Base-by-base conservation (phyloP, 257 asterid species). In the Perilla frutescens region DNA sequence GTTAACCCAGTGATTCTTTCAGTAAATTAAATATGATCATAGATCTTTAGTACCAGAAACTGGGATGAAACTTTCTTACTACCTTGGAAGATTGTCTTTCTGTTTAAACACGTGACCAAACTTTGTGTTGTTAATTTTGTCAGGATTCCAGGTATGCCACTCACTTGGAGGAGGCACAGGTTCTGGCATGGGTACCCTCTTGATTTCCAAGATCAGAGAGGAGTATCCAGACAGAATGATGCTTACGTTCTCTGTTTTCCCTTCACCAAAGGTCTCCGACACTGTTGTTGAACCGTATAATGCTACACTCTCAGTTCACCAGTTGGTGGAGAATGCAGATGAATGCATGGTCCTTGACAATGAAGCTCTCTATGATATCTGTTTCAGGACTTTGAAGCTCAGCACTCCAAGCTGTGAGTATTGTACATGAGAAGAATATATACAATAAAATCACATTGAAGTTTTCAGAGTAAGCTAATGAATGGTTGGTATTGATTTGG, bases 141-240 rank as follows among this genome's bases (percentile, higher is more conserved):
- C 92, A 91, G 97, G 97, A 71, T 91, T 91, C 74, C 97, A 91
- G 78, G 96, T 91, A 20, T 91, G 96, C 13, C 97, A 91, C 82
- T 91, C 97, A 4, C 97, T 91, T 47, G 97, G 97, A 77, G 97
- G 97, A 29, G 97, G 97, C 68, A 91, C 97, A 29, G 97, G 97
- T 54, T 91, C 97, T 70, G 97, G 97, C 74, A 91, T 91, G 97
- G 97, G 97, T 43, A 91, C 97, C 81, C 97, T 91, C 36, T 64
- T 91, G 85, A 91, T 91, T 64, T 91, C 97, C 34, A 91, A 91
- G 86, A 91, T 91, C 82, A 79, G 97, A 72, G 97, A 91, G 87
- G 97, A 91, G 77, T 91, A 91, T 75, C 97, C 97, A 6, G 97
- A 91, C 81, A 87, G 97, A 77, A 91, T 91, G 97, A 91, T 91